Conservation (phyloP, 2,329 filamentous ascomycete genomes). For the Penicillium capsulatum region DNA sequence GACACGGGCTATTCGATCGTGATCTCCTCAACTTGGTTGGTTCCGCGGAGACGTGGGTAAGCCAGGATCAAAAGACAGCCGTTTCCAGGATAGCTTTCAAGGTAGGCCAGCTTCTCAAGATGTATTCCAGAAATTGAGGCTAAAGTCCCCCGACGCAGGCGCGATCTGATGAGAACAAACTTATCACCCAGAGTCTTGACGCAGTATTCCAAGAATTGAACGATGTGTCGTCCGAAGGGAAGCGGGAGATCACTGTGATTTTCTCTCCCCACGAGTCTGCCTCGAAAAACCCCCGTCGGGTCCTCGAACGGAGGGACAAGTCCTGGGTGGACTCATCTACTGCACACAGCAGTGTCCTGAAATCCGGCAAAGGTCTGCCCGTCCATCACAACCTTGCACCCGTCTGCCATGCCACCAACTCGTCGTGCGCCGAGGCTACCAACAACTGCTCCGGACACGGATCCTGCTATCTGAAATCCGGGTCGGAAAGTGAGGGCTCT, state of each 20-base stretch:
- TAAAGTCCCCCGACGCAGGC: no score
- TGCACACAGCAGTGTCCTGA: conserved; percentile 2
- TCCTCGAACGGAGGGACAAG: background rate
- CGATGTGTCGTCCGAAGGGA: conserved; percentile 47
- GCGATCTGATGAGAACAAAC: conserved; percentile 5
- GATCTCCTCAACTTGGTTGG: conserved; percentile 37
- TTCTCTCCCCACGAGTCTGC: conserved; percentile 45
- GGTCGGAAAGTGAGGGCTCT: conserved; percentile 31
- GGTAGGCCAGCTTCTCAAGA: no score
- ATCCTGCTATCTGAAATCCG: conserved; percentile 65
- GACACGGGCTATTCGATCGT: conserved; percentile 5
- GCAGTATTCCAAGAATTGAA: conserved; percentile 46
- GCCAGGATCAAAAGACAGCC: conserved; percentile 23
- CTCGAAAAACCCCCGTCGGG: no score
- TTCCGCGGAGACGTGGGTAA: conserved; percentile 27
- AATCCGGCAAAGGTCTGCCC: conserved; percentile 21
- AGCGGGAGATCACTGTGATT: conserved; percentile 56
- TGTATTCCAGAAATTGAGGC: no score
- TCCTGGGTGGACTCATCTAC: background rate
- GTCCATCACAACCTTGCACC: conserved; percentile 55
- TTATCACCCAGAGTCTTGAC: conserved; percentile 45
- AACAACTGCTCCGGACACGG: conserved; percentile 81
- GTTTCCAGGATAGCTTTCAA: conserved; percentile 31
- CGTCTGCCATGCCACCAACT: conserved; percentile 68
- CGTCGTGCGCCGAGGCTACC: conserved; percentile 66